phyloP scores from a whole-genome alignment of 164 flowering plant genomes.

The Paratinospora sagittata region DNA sequence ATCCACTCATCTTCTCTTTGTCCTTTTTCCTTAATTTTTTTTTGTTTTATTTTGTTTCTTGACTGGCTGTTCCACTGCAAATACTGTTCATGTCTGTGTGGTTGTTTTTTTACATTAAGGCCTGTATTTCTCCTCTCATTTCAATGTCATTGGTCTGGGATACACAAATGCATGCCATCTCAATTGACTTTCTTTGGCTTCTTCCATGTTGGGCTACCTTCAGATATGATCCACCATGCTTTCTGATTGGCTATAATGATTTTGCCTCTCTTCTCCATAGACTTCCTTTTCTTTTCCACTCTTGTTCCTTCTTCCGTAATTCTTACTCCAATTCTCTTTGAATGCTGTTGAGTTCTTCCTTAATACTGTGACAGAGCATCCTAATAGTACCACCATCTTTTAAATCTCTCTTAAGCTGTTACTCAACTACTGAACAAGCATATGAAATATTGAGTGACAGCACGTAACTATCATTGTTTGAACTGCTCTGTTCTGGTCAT shows the following conservation, averaged over 20 bases:
- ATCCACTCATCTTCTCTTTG: no score
- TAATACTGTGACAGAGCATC: not conserved
- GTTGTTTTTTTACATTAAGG: no score
- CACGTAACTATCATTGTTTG: not conserved
- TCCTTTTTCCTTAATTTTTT: constrained; percentile 2
- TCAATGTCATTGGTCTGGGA: not conserved
- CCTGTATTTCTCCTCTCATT: not conserved
- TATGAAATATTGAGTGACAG: not conserved
- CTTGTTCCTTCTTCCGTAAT: no score
- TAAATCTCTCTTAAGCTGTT: not conserved
- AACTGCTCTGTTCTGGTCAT: not conserved
- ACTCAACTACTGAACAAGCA: not conserved
- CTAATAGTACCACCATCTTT: not conserved
- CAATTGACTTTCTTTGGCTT: not conserved
- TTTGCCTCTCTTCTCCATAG: no score
- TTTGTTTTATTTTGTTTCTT: no score
- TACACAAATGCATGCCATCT: not conserved
- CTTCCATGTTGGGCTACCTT: not conserved
- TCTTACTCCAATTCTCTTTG: no score
- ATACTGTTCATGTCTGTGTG: no score
- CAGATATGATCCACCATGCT: not conserved
- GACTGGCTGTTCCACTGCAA: no score
- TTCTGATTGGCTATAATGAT: not conserved
- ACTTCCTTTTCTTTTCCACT: no score
- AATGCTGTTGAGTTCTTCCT: no score